These are phyloP conservation scores for Dendryphion nanum DNA, from an alignment of 2,329 filamentous ascomycete species.

Conservation along the genomic window DNA sequence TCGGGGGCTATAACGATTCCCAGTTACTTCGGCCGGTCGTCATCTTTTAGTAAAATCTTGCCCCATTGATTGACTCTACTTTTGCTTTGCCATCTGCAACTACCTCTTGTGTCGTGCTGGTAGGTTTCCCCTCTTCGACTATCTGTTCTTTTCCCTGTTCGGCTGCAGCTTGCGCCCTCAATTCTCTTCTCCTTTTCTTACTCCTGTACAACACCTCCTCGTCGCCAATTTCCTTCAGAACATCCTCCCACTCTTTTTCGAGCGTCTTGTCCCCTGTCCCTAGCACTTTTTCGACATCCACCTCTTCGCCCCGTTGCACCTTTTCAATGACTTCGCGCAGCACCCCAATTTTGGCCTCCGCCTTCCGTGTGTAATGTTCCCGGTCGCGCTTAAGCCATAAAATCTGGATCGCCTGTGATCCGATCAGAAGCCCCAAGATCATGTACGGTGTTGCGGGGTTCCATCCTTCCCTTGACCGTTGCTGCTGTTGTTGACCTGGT, in stretches of 20 bases:
- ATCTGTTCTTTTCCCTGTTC: conserved; percentile 19
- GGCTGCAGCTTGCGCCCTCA: conserved; percentile 16
- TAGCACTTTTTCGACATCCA: conserved; percentile 76
- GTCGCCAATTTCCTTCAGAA: conserved; percentile 64
- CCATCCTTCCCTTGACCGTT: conserved; percentile 35
- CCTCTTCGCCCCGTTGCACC: conserved; percentile 32
- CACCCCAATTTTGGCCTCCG: conserved; percentile 74
- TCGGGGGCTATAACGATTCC: too few species aligned
- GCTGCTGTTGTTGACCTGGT: background rate
- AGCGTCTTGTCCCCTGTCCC: conserved; percentile 73
- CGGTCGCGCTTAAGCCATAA: conserved; percentile 77
- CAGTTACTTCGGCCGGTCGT: too few species aligned
- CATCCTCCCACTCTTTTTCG: conserved; percentile 86
- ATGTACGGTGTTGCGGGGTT: conserved; percentile 67
- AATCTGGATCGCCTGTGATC: conserved; percentile 93
- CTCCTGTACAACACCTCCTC: conserved; percentile 57
- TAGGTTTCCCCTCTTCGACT: conserved; percentile 2
- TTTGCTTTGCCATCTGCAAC: conserved; percentile 23
- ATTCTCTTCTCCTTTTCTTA: conserved; percentile 35
- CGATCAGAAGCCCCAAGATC: conserved; percentile 70
- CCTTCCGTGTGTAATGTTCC: conserved; percentile 68
- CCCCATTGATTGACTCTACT: conserved; percentile 30
- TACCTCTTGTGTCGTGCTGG: conserved; percentile 4
- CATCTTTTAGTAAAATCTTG: conserved; percentile 35
- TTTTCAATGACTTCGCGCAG: conserved; percentile 69